Evolutionary conservation across 805 yeast genomes (phyloP), one percentile per base, ranked within the genome.

Genomic region (Saccharomyces jurei): DNA sequence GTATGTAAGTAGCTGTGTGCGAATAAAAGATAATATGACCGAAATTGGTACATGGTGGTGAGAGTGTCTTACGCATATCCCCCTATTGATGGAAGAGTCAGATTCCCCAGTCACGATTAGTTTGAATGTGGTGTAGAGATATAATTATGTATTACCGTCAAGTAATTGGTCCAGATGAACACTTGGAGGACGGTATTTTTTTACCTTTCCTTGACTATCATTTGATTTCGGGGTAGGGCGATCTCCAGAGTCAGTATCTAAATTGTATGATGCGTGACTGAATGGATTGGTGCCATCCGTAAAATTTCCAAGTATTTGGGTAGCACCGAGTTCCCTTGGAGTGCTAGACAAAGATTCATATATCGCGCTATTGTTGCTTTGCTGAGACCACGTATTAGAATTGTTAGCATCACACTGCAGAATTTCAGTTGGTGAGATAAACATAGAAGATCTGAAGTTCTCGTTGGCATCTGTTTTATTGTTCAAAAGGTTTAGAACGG

Each of bases 341-440:
- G 63, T 57, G 51, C 56, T 56, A 10, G 31, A 36, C 4, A 52
- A 46, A 2, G 63, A 56, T 5, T 53, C 58, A 50, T 57, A 58
- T 3, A 54, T 36, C 50, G 53, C 52, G 10, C 49, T 44, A 1
- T 56, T 44, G 31, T 52, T 52, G 48, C 28, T 44, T 41, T 32
- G 21, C 41, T 48, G 48, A 31, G 50, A 14, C 50, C 52, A 36
- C 41, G 51, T 50, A 51, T 58, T 54, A 25, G 47, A 44, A 48
- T 58, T 58, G 26, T 53, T 50, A 6, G 52, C 52, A 27, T 60
- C 61, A 48, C 58, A 53, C 49, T 64, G 66, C 46, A 76, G 58
- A 54, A 77, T 70, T 56, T 74, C 73, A 3, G 81, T 78, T 2
- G 84, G 84, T 27, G 82, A 78, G 21, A 80, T 71, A 55, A 78